These are phyloP conservation scores for Albugo laibachii DNA, from an alignment of 352 stramenopile genomes.

Conservation along the genomic window DNA sequence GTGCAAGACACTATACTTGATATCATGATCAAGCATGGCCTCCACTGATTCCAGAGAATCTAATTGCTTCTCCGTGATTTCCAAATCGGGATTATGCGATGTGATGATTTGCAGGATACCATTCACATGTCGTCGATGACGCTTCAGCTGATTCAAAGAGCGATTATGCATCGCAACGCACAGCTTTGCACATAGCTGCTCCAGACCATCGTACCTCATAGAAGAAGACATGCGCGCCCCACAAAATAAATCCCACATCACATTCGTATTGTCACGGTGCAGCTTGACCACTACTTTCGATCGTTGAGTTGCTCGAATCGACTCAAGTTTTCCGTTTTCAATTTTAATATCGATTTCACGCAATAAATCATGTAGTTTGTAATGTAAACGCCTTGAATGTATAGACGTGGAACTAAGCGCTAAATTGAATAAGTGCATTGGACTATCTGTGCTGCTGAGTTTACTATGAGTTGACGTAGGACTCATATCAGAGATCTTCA, in stretches of 20 bases:
- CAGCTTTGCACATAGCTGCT: constrained; percentile 32
- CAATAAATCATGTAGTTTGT: constrained; percentile 3
- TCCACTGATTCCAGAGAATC: constrained; percentile 56
- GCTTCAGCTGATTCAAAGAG: constrained; percentile 56
- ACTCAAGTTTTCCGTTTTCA: neutral
- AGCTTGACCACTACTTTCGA: neutral
- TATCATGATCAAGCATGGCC: constrained; percentile 48
- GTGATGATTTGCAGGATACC: constrained; percentile 67
- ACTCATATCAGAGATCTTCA: no score
- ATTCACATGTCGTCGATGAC: constrained; percentile 49
- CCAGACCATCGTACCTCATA: constrained; percentile 27
- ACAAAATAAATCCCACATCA: constrained; percentile 51
- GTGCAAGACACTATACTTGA: constrained; percentile 47
- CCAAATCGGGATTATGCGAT: constrained; percentile 54
- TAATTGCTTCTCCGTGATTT: constrained; percentile 61
- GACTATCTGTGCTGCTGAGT: no score
- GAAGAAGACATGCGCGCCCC: constrained; percentile 14
- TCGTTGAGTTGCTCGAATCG: neutral
- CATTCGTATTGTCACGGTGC: constrained; percentile 4
- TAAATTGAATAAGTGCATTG: no score
- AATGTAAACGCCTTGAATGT: neutral
- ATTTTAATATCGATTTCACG: constrained; percentile 3
- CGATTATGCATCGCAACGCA: constrained; percentile 34
- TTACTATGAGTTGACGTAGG: no score
- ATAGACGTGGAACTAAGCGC: no score